phyloP scores from a whole-genome alignment of 306 rosid species.

The Cucurbita moschata region DNA sequence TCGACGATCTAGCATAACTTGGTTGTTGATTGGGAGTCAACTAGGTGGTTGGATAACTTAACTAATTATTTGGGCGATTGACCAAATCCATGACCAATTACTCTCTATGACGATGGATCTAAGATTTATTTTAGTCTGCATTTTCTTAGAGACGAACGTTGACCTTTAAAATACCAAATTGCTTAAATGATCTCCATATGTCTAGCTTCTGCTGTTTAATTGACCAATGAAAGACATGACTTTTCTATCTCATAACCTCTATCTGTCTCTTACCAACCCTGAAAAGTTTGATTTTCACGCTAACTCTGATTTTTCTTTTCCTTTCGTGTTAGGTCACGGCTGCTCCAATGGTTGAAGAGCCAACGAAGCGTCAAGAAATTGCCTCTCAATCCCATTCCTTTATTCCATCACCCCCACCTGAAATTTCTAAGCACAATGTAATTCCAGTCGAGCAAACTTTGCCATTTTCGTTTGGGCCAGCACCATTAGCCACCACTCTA shows the following conservation, averaged over 20 bases:
- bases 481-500: conserved; percentile 26
- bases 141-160: neutral
- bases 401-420: conserved; percentile 24
- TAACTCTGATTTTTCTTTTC: neutral
- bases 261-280: neutral
- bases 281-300: neutral
- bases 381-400: conserved; percentile 29
- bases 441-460: conserved; percentile 34
- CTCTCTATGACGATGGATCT: neutral
- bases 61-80: neutral
- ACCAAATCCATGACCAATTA: neutral
- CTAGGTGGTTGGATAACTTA: neutral
- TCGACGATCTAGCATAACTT: neutral
- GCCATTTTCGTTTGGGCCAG: conserved; percentile 26
- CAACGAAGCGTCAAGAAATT: conserved; percentile 35
- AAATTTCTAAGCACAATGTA: conserved; percentile 29
- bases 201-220: neutral
- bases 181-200: neutral
- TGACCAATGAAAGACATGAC: neutral
- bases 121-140: neutral
- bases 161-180: neutral
- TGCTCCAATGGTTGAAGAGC: conserved; percentile 61
- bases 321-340: conserved; percentile 42
- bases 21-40: neutral
- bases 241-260: neutral